A percentile compares a stretch with the other conserved stretches of the same genome.
phyloP scores from a whole-genome alignment of 371 early-diverging fungal genomes.

The Dinochytrium kinnereticum region DNA sequence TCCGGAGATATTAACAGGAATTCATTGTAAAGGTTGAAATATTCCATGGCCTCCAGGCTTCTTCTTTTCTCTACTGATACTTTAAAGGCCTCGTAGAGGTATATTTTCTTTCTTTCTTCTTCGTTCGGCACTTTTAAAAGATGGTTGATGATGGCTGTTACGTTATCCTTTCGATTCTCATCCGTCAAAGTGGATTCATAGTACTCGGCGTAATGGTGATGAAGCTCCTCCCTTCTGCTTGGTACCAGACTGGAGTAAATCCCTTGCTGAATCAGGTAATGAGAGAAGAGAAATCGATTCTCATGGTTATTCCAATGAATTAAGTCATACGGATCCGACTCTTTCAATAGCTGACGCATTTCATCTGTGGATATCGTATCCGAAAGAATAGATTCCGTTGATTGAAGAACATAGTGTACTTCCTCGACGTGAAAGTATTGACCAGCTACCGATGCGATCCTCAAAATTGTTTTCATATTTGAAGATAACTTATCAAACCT shows the following conservation, averaged over 20 bases:
- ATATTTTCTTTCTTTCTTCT: conserved; percentile 18
- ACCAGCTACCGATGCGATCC: conserved; percentile 24
- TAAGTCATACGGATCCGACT: conserved; percentile 16
- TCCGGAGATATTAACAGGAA: neutral
- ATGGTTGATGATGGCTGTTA: conserved; percentile 9
- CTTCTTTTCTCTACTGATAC: conserved; percentile 14
- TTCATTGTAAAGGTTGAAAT: conserved; percentile 10
- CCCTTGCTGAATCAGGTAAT: conserved; percentile 32
- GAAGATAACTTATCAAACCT: conserved; percentile 30
- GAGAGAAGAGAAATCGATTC: conserved; percentile 19
- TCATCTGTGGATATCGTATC: neutral
- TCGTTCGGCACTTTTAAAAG: conserved; percentile 19
- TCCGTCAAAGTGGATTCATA: conserved; percentile 19
- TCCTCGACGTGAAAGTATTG: conserved; percentile 17
- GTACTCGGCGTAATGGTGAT: conserved; percentile 11
- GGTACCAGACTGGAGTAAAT: conserved; percentile 24
- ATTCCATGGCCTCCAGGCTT: conserved; percentile 19
- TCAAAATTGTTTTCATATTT: conserved; percentile 23
- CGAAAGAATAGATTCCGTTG: conserved; percentile 8
- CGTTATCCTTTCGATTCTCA: conserved; percentile 5
- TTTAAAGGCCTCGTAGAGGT: conserved; percentile 28
- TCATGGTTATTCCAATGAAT: neutral
- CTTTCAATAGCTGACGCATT: conserved; percentile 16
- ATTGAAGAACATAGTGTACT: neutral
- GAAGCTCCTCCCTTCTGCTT: conserved; percentile 16